These are phyloP conservation scores for Alternaria gaisen DNA, from an alignment of 2,329 filamentous ascomycete genomes.

Conservation along the genomic window DNA sequence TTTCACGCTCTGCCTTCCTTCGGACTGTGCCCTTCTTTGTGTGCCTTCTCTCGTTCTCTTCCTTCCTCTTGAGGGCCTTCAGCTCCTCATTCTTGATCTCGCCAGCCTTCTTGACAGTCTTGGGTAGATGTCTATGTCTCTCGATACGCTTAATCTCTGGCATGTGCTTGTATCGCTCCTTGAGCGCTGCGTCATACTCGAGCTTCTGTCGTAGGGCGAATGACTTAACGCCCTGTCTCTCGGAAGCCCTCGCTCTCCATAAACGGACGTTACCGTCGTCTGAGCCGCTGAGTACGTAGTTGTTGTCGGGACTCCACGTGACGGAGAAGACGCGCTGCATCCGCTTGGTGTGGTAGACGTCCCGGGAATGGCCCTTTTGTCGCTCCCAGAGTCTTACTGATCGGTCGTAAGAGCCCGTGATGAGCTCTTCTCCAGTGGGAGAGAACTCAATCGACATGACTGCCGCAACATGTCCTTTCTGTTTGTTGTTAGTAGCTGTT, in stretches of 20 bases:
- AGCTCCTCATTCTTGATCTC: conserved; percentile 95
- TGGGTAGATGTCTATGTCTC: conserved; percentile 88
- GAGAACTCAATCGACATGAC: conserved; percentile 98
- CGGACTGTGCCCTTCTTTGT: conserved; percentile 81
- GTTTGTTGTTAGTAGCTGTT: not conserved
- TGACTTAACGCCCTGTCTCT: conserved; percentile 84
- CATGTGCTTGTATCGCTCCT: conserved; percentile 90
- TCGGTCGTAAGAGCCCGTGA: conserved; percentile 87
- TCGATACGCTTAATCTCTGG: conserved; percentile 92
- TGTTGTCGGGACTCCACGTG: conserved; percentile 86
- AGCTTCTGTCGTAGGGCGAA: conserved; percentile 84
- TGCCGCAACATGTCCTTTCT: conserved; percentile 85
- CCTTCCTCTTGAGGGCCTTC: conserved; percentile 83
- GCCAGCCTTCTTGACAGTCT: conserved; percentile 92
- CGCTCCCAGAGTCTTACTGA: conserved; percentile 87
- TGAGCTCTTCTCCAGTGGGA: conserved; percentile 91
- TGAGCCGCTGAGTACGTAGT: conserved; percentile 87
- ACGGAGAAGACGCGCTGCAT: conserved; percentile 94
- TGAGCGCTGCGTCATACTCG: conserved; percentile 88
- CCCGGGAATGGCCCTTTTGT: conserved; percentile 81
- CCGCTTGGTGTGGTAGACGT: conserved; percentile 96
- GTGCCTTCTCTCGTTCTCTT: conserved; percentile 95
- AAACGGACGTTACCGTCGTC: conserved; percentile 92
- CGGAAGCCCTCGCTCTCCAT: conserved; percentile 88
- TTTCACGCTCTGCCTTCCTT: conserved; percentile 83